phyloP scores from a whole-genome alignment of 2,329 filamentous ascomycete genomes.

The Apiospora malaysiana region DNA sequence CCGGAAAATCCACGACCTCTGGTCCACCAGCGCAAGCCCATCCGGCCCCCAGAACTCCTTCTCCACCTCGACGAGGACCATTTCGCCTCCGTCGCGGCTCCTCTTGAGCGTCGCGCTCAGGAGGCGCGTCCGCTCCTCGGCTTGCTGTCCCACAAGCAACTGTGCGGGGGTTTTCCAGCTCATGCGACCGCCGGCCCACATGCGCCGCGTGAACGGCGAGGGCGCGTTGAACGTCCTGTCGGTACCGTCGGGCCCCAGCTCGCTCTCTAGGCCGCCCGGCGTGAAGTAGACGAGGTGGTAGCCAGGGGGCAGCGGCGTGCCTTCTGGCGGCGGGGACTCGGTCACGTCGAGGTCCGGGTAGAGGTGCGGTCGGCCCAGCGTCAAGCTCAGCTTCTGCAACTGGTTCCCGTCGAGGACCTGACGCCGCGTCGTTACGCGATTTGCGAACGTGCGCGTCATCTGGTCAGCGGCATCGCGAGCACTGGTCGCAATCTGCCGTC shows the following conservation, averaged over 20 bases:
- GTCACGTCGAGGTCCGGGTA: conserved; percentile 47
- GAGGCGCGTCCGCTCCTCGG: conserved; percentile 62
- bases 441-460: conserved; percentile 40
- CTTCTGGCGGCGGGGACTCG: conserved; percentile 42
- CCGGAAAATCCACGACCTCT: conserved; percentile 56
- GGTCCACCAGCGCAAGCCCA: conserved; percentile 60
- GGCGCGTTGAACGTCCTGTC: conserved; percentile 66
- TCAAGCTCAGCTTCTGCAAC: conserved; percentile 65
- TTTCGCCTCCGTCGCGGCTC: conserved; percentile 60
- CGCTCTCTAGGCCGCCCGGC: conserved; percentile 56
- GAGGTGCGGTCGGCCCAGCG: conserved; percentile 56
- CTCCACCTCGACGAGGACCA: conserved; percentile 69
- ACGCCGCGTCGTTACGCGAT: conserved; percentile 35
- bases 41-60: conserved; percentile 61
- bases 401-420: conserved; percentile 68
- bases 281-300: conserved; percentile 72
- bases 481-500: conserved; percentile 21
- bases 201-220: conserved; percentile 64
- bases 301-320: conserved; percentile 60
- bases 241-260: conserved; percentile 65
- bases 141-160: conserved; percentile 60
- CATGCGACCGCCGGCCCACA: conserved; percentile 72
- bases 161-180: conserved; percentile 47
- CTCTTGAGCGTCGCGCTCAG: conserved; percentile 60
- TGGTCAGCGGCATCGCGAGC: conserved; percentile 27